Base-by-base conservation (phyloP, 805 yeast genomes). In the Pichia thaimueangensis region DNA sequence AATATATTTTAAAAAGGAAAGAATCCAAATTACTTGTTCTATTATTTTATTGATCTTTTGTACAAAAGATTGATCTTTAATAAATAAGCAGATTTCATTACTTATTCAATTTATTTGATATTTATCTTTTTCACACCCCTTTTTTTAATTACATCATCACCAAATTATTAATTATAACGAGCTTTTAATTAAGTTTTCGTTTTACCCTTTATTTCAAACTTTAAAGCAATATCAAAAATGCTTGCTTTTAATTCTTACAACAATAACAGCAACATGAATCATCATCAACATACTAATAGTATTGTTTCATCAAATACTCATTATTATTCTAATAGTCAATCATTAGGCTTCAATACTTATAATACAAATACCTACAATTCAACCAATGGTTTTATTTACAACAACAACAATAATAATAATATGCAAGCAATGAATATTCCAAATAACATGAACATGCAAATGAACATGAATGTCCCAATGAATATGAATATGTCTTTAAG, bases 111-210 rank as follows among this genome's bases (percentile, higher is more conserved):
- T 23, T n/a, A 25, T 15, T 31, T 30, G 9, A 11, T 19, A 20
- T 30, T 30, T 17, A 16, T 17, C 22, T 8, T 30, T n/a, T n/a
- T 7, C 7, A 30, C 8, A 23, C 25, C 25, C 11, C 8, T 23
- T 23, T 23, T n/a, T n/a, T n/a, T n/a, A n/a, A n/a, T n/a, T n/a
- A n/a, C n/a, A n/a, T n/a, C n/a, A n/a, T n/a, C n/a, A n/a, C n/a
- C 25, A 23, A 23, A 23, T 25, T 25, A n/a, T n/a, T n/a, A n/a
- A n/a, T n/a, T n/a, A n/a, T n/a, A n/a, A 20, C 46, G 46, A 43
- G 31, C 46, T 43, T 43, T 43, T 43, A 43, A 43, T 35, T 43
- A 43, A 43, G 46, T 43, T 23, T 34, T 43, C 45, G 45, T 36
- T 25, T 3, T 4, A 27, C 13, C 3, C 11, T 28, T 28, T 28